Evolutionary conservation across 1,284 basidiomycete species (phyloP).

Genomic region (Xanthoconium separans): DNA sequence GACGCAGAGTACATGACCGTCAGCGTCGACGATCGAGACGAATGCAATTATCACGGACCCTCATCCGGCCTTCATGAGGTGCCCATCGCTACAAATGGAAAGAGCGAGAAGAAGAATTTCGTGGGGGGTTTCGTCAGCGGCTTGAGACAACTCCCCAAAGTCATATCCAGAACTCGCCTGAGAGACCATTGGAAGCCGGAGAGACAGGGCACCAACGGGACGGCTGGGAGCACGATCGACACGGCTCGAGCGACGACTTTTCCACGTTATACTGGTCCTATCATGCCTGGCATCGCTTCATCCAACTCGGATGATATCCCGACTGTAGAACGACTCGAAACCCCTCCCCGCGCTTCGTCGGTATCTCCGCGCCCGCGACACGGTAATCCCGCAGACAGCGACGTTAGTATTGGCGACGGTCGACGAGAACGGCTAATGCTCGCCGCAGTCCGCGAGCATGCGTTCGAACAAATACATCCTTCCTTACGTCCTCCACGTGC

Average conservation of each 20-base stretch:
- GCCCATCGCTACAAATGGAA: slow-evolving; percentile 22
- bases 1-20: slow-evolving; percentile 37
- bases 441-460: slow-evolving; percentile 27
- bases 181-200: slow-evolving; percentile 24
- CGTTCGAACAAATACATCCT: slow-evolving; percentile 21
- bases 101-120: slow-evolving; percentile 32
- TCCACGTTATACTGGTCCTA: slow-evolving; percentile 20
- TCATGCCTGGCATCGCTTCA: slow-evolving; percentile 15
- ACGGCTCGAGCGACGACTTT: slow-evolving; percentile 9
- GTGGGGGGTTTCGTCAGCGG: slow-evolving; percentile 33
- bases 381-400: slow-evolving; percentile 17
- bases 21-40: slow-evolving; percentile 29
- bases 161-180: slow-evolving; percentile 31
- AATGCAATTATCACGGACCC: slow-evolving; percentile 20
- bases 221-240: slow-evolving; percentile 4
- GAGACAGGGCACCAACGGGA: slow-evolving; percentile 16
- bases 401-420: slow-evolving; percentile 19
- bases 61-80: slow-evolving; percentile 26
- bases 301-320: slow-evolving; percentile 33
- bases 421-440: slow-evolving; percentile 26
- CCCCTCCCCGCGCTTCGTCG: slow-evolving; percentile 26
- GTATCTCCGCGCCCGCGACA: slow-evolving; percentile 22
- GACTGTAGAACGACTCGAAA: slow-evolving; percentile 30
- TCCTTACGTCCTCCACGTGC: slow-evolving; percentile 12
- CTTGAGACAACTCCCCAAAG: slow-evolving; percentile 31